Conservation (phyloP, 306 rosid genomes). For the Corylus americana region DNA sequence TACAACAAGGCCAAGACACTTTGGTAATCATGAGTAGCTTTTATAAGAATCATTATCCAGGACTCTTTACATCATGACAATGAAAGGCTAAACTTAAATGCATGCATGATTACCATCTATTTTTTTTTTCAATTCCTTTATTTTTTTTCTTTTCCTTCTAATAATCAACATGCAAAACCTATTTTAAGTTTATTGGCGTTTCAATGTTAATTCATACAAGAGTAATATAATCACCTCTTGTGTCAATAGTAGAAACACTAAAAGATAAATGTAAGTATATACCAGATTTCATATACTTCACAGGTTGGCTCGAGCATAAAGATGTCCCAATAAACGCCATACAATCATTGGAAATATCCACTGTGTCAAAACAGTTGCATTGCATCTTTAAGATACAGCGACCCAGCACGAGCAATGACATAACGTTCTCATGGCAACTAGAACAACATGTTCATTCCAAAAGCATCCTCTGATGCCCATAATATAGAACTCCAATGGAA, state of each 20-base stretch:
- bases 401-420: not conserved
- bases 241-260: constrained; percentile 3
- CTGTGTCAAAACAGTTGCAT: not conserved
- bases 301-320: not conserved
- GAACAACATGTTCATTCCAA: not conserved
- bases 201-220: not conserved
- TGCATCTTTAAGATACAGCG: constrained; percentile 10
- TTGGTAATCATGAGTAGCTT: too few relatives aligned
- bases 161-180: not conserved
- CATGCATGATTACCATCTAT: too few relatives aligned
- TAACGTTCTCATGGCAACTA: constrained; percentile 1
- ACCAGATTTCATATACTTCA: not conserved
- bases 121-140: too few relatives aligned
- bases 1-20: too few relatives aligned
- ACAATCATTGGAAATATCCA: not conserved
- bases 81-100: too few relatives aligned
- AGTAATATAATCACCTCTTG: constrained; percentile 18
- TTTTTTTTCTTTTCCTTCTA: too few relatives aligned
- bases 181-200: not conserved
- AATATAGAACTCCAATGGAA: constrained; percentile 14
- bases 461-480: constrained; percentile 3
- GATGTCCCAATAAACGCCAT: not conserved
- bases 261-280: not conserved
- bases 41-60: too few relatives aligned
- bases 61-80: too few relatives aligned